These are phyloP conservation scores for Candida sonorensis DNA, from an alignment of 805 yeast genomes.

Conservation along the genomic window DNA sequence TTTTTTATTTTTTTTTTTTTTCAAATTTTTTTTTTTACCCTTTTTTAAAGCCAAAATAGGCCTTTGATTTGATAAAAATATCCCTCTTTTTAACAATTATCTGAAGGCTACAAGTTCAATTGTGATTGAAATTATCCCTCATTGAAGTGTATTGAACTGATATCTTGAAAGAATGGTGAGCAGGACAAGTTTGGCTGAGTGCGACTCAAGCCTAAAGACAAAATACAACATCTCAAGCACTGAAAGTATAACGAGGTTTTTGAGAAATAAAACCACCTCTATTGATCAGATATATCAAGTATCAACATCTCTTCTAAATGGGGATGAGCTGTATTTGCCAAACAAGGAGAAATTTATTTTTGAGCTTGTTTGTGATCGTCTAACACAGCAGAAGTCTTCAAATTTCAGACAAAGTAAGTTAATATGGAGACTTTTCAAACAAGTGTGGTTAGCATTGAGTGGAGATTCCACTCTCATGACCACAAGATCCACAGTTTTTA, in stretches of 20 bases:
- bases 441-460: slow-evolving; percentile 20
- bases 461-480: slow-evolving; percentile 15
- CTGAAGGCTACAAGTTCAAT: too few species aligned
- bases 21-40: not conserved
- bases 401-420: slow-evolving; percentile 35
- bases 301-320: slow-evolving; percentile 26
- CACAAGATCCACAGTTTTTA: slow-evolving; percentile 34
- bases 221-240: slow-evolving; percentile 31
- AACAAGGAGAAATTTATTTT: slow-evolving; percentile 47
- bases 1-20: not conserved
- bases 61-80: too few species aligned
- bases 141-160: too few species aligned
- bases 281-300: slow-evolving; percentile 35
- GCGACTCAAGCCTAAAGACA: too few species aligned
- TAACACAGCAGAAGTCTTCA: slow-evolving; percentile 40
- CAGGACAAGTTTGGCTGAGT: too few species aligned
- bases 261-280: slow-evolving; percentile 46
- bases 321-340: slow-evolving; percentile 44
- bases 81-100: too few species aligned
- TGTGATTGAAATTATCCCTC: too few species aligned
- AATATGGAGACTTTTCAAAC: slow-evolving; percentile 47
- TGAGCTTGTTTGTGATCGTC: slow-evolving; percentile 53
- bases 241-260: slow-evolving; percentile 47
- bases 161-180: too few species aligned
- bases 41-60: not conserved